Evolutionary conservation across 1,284 basidiomycete species (phyloP), one percentile per base, ranked within the genome.

Genomic region (Ceratobasidium sp.): DNA sequence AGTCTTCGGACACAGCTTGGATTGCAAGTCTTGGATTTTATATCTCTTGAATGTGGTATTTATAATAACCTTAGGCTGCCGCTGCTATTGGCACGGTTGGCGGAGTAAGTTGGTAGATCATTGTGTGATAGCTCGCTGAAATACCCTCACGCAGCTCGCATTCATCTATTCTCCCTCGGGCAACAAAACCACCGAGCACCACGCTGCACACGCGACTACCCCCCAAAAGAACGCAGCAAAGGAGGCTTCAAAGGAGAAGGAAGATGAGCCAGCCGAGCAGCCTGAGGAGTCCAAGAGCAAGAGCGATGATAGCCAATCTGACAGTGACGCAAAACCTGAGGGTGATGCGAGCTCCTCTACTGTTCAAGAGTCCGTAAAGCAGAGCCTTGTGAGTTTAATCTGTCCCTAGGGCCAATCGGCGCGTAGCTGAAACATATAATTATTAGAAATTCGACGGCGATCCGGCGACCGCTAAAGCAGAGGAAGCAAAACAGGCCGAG

Each of bases 1-100:
- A 64, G 46, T 75, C 71, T 20, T 75, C 71, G n/a, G 71, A 75
- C 38, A 59, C 71, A 17, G 23, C 50, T 6, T 75, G 71, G 71
- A 62, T 65, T 44, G 71, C 65, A 38, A 75, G 71, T 20, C 50
- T 7, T 38, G 9, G 20, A 26, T 54, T 6, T 12, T 65, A 40
- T 61, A 15, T 42, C 52, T 33, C 33, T 3, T 48, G 42, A 46
- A 15, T 1, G 7, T n/a, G 6, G 6, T 7, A 12, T 17, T 26
- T 38, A 33, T 33, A 2, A 65, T n/a, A 33, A 12, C 65, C 65
- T 23, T 23, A 75, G 71, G 71, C 48, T 65, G 61, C 13, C 50
- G 71, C 71, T 23, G 61, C 17, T n/a, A 54, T 75, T 56, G 61
- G 61, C 20, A 75, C 71, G 17, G 48, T 75, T 65, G 61, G 71